Evolutionary conservation across 2,329 filamentous ascomycete species (phyloP).

Genomic region (Chaetothyriales sp.): DNA sequence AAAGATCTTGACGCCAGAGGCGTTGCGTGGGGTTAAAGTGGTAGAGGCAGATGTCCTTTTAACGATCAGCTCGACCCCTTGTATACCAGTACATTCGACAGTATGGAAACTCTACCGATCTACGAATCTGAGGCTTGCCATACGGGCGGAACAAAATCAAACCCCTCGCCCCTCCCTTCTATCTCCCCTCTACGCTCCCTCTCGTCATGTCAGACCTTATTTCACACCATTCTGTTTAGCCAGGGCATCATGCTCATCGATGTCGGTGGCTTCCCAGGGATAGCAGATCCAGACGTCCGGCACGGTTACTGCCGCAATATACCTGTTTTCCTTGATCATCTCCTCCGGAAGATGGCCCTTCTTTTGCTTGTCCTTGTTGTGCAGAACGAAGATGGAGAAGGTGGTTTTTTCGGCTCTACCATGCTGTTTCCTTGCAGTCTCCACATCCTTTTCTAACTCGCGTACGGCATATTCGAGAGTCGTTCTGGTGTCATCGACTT

Average conservation of each 20-base stretch:
- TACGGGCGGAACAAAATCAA: neutral
- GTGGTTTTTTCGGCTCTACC: conserved; percentile 60
- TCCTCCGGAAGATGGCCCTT: conserved; percentile 71
- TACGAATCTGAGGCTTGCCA: neutral
- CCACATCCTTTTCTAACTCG: conserved; percentile 89
- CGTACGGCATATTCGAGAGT: conserved; percentile 88
- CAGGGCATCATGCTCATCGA: conserved; percentile 74
- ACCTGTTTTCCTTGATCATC: conserved; percentile 56
- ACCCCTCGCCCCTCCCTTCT: neutral
- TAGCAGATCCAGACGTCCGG: conserved; percentile 98
- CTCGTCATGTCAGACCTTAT: conserved; percentile 1
- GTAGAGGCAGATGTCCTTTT: neutral
- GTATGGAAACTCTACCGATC: neutral
- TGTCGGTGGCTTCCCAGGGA: conserved; percentile 91
- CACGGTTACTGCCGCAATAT: conserved; percentile 75
- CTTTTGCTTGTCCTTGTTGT: conserved; percentile 98
- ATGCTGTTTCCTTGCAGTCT: conserved; percentile 59
- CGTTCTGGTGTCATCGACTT: conserved; percentile 90
- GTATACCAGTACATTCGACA: neutral
- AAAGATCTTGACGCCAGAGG: conserved; percentile 26
- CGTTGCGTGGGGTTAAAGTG: neutral
- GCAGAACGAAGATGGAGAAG: conserved; percentile 90
- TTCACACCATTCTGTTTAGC: conserved; percentile 36
- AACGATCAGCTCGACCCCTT: neutral
- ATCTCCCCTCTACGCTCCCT: conserved; percentile 1